Evolutionary conservation across 495 filamentous ascomycete genomes (phyloP).

Genomic region (Geopyxis carbonaria): DNA sequence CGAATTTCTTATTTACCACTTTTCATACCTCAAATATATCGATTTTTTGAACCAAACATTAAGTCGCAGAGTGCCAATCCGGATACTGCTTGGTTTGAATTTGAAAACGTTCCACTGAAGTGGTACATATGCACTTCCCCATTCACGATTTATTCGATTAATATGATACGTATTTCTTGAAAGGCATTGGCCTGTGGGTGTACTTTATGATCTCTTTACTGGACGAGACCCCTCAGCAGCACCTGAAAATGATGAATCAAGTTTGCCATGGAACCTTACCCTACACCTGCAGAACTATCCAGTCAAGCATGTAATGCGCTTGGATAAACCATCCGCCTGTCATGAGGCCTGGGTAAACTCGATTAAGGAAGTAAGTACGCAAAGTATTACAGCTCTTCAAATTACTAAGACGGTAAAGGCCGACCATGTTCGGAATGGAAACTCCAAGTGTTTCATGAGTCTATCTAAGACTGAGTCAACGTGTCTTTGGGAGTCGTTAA

Average conservation of each 20-base stretch:
- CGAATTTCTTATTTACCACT: conserved; percentile 58
- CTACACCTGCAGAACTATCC: conserved; percentile 69
- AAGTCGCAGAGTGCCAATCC: conserved; percentile 34
- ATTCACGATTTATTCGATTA: no score
- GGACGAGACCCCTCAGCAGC: conserved; percentile 40
- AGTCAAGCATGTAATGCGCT: conserved; percentile 43
- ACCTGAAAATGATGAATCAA: conserved; percentile 28
- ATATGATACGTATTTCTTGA: conserved; percentile 1
- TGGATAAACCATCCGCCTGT: conserved; percentile 37
- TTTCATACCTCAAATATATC: conserved; percentile 57
- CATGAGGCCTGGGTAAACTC: conserved; percentile 84
- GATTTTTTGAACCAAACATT: conserved; percentile 63
- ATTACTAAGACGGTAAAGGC: conserved; percentile 39
- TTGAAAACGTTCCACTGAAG: conserved; percentile 64
- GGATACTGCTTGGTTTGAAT: conserved; percentile 52
- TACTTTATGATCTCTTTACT: conserved; percentile 77
- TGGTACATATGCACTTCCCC: conserved; percentile 26
- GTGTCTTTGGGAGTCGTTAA: conserved; percentile 67
- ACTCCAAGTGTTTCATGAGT: conserved; percentile 82
- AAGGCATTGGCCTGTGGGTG: conserved; percentile 64
- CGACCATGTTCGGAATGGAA: conserved; percentile 80
- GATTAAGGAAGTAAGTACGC: conserved; percentile 55
- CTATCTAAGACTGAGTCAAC: conserved; percentile 77
- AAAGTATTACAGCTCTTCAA: background rate
- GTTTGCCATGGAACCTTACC: conserved; percentile 60